These are phyloP conservation scores for Yamadazyma ubonensis DNA, from an alignment of 805 yeast species.

Conservation along the genomic window DNA sequence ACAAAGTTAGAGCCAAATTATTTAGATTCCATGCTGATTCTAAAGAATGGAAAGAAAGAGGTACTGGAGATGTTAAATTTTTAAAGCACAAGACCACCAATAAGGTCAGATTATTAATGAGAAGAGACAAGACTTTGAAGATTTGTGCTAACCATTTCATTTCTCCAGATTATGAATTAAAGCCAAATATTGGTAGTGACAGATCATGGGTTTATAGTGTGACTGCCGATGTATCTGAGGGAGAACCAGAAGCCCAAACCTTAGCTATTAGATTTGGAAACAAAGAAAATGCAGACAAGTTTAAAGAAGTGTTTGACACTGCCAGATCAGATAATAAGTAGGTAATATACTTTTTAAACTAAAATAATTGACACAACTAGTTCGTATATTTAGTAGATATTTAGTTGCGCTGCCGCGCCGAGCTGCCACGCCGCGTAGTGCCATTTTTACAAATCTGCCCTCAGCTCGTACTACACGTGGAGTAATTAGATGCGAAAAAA, in stretches of 20 bases:
- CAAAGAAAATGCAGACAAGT: conserved; percentile 91
- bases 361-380: background rate
- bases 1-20: conserved; percentile 89
- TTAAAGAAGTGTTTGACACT: conserved; percentile 86
- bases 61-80: conserved; percentile 97
- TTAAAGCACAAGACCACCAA: conserved; percentile 80
- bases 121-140: conserved; percentile 98
- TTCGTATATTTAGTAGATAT: no score
- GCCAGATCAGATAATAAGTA: conserved; percentile 55
- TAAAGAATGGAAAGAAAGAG: conserved; percentile 99
- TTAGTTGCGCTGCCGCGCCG: no score
- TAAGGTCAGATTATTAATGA: conserved; percentile 91
- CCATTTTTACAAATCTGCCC: no score
- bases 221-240: conserved; percentile 93
- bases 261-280: conserved; percentile 93
- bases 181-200: conserved; percentile 94
- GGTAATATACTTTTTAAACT: background rate
- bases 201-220: conserved; percentile 98
- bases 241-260: conserved; percentile 93
- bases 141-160: conserved; percentile 96
- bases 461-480: conserved; percentile 11
- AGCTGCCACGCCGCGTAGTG: background rate
- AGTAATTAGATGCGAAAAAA: conserved; percentile 7
- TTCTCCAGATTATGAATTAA: conserved; percentile 76
- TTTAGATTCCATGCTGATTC: conserved; percentile 83